phyloP scores from a whole-genome alignment of 73 alveolate genomes.

The Tetrahymena elliotti region DNA sequence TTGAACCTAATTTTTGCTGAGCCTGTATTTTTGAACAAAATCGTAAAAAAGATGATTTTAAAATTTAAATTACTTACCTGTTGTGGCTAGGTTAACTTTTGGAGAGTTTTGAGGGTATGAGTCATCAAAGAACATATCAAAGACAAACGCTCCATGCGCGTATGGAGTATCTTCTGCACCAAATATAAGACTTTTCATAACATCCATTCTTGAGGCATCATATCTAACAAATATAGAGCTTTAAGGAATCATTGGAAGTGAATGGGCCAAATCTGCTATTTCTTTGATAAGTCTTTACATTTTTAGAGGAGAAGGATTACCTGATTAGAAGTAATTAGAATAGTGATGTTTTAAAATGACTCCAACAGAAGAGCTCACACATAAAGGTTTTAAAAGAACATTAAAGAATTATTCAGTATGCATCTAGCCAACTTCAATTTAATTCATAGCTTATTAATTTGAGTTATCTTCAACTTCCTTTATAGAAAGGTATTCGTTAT shows the following conservation, averaged over 20 bases:
- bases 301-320: slow-evolving; percentile 13
- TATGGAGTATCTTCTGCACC: slow-evolving; percentile 96
- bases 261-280: slow-evolving; percentile 82
- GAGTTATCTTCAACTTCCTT: neutral
- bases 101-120: slow-evolving; percentile 91
- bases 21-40: neutral
- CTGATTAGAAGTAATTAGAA: neutral
- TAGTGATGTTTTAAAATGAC: neutral
- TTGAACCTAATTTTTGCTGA: slow-evolving; percentile 82
- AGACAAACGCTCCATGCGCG: slow-evolving; percentile 92
- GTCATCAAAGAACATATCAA: slow-evolving; percentile 83
- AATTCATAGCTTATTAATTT: neutral
- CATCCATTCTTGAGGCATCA: slow-evolving; percentile 82
- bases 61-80: slow-evolving; percentile 60
- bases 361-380: neutral
- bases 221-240: slow-evolving; percentile 91
- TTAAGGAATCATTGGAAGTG: slow-evolving; percentile 87
- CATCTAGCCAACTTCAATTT: neutral
- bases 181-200: slow-evolving; percentile 85
- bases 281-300: slow-evolving; percentile 77
- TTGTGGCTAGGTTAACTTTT: slow-evolving; percentile 77
- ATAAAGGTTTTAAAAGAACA: slow-evolving; percentile 3
- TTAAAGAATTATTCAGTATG: slow-evolving; percentile 11
- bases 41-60: neutral
- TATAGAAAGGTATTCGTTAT: neutral